Conservation (phyloP, 768 basidiomycete species). For the Boletus rubropictus region DNA sequence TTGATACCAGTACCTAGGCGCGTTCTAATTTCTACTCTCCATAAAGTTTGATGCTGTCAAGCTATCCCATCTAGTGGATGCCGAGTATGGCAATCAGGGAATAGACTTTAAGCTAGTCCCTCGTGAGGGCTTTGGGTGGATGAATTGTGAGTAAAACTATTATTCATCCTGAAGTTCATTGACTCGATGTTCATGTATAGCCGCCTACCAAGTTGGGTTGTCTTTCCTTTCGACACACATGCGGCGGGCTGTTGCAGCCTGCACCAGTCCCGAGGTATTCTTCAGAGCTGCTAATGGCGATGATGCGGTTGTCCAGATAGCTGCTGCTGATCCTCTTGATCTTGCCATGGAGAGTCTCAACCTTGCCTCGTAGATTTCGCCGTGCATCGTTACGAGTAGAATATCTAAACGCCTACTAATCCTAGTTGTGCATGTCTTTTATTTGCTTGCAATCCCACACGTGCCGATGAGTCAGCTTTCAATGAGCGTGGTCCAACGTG, state of each 20-base stretch:
- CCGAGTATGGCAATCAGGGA: constrained; percentile 95
- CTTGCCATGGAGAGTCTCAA: constrained; percentile 56
- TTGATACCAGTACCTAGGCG: background rate
- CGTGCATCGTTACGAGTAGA: constrained; percentile 2
- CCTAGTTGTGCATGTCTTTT: background rate
- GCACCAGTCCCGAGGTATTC: constrained; percentile 89
- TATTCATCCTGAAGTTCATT: background rate
- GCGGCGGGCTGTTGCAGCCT: constrained; percentile 92
- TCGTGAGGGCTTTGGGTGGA: constrained; percentile 98
- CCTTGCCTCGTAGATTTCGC: constrained; percentile 16
- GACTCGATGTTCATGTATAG: constrained; percentile 34
- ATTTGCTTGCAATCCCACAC: background rate
- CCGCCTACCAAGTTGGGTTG: constrained; percentile 95
- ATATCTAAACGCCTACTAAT: constrained; percentile 6
- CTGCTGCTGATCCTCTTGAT: constrained; percentile 49
- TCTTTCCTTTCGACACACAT: constrained; percentile 90
- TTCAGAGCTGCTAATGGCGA: constrained; percentile 44
- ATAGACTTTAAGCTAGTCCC: constrained; percentile 98
- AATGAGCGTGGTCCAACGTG: too few relatives aligned
- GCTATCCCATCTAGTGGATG: constrained; percentile 92
- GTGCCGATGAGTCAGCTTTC: constrained; percentile 19
- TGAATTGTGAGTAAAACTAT: constrained; percentile 63
- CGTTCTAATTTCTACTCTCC: background rate
- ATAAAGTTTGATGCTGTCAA: constrained; percentile 89
- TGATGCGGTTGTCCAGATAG: constrained; percentile 31